Percentiles rank a stretch among this genome's conserved stretches.
These are phyloP conservation scores for Pleurotus tuber-regium DNA, from an alignment of 768 basidiomycete genomes.

Conservation along the genomic window DNA sequence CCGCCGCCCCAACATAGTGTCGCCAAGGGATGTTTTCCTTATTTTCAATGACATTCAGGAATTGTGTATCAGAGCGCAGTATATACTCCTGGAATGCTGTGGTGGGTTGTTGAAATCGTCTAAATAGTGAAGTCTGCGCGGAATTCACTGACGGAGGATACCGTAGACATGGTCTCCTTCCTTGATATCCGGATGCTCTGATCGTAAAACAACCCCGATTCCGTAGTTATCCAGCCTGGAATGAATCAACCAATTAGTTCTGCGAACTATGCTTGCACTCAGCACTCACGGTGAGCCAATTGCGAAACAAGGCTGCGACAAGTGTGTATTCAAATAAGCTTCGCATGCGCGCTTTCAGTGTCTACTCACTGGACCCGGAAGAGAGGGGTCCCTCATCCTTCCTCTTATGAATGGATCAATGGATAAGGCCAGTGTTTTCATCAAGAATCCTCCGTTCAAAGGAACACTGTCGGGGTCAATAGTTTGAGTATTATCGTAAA, in stretches of 20 bases:
- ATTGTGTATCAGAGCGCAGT: not conserved
- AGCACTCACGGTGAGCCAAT: too few species aligned
- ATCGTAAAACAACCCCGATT: not conserved
- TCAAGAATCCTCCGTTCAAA: constrained; percentile 43
- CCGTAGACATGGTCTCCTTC: constrained; percentile 2
- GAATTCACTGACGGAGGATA: not conserved
- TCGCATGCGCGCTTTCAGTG: too few species aligned
- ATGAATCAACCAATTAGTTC: too few species aligned
- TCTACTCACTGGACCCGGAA: too few species aligned
- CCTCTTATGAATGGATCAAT: constrained; percentile 41
- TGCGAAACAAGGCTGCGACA: too few species aligned
- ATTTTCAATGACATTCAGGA: not conserved
- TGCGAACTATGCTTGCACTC: too few species aligned
- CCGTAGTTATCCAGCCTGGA: constrained; percentile 1
- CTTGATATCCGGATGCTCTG: not conserved
- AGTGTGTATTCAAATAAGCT: too few species aligned
- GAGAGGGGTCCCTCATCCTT: constrained; percentile 34
- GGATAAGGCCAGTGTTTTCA: constrained; percentile 48
- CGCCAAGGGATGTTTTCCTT: not conserved
- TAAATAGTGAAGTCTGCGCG: not conserved
- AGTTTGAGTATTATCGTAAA: constrained; percentile 39
- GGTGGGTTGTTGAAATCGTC: not conserved
- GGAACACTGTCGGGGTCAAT: constrained; percentile 49
- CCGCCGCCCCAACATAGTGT: not conserved
- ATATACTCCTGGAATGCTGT: constrained; percentile 3